Percentiles rank a stretch among this genome's conserved stretches.
Evolutionary conservation across 2,329 filamentous ascomycete genomes (phyloP).

Genomic region (Capronia epimyces): DNA sequence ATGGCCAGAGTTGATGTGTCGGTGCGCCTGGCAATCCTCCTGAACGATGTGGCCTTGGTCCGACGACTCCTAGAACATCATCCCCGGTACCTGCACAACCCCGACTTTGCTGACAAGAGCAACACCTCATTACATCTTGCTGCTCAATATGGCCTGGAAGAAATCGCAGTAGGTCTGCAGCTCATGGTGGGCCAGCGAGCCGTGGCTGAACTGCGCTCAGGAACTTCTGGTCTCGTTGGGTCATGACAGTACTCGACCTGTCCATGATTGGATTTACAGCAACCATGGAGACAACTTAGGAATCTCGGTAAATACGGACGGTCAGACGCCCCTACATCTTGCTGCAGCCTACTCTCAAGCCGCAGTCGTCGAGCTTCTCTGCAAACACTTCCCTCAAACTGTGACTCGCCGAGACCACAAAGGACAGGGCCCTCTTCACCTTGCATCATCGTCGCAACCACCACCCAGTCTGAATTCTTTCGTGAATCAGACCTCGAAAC

Average conservation of each 20-base stretch:
- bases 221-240: constrained; percentile 65
- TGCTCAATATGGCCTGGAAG: constrained; percentile 63
- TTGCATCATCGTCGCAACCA: constrained; percentile 33
- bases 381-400: constrained; percentile 56
- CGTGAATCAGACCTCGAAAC: constrained; percentile 22
- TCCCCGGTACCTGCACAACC: constrained; percentile 68
- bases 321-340: constrained; percentile 77
- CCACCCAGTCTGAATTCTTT: constrained; percentile 14
- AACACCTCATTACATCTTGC: constrained; percentile 83
- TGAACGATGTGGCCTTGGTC: constrained; percentile 67
- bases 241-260: constrained; percentile 55
- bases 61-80: constrained; percentile 70
- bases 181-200: neutral
- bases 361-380: constrained; percentile 67
- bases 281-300: constrained; percentile 37
- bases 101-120: constrained; percentile 67
- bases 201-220: constrained; percentile 30
- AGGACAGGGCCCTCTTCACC: constrained; percentile 52
- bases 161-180: constrained; percentile 51
- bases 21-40: constrained; percentile 66
- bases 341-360: constrained; percentile 65
- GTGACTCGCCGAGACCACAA: constrained; percentile 61
- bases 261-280: constrained; percentile 30
- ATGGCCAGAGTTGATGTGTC: constrained; percentile 21
- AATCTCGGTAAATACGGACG: constrained; percentile 70